Evolutionary conservation across 164 flowering plant species (phyloP).

Genomic region (Sedum album): DNA sequence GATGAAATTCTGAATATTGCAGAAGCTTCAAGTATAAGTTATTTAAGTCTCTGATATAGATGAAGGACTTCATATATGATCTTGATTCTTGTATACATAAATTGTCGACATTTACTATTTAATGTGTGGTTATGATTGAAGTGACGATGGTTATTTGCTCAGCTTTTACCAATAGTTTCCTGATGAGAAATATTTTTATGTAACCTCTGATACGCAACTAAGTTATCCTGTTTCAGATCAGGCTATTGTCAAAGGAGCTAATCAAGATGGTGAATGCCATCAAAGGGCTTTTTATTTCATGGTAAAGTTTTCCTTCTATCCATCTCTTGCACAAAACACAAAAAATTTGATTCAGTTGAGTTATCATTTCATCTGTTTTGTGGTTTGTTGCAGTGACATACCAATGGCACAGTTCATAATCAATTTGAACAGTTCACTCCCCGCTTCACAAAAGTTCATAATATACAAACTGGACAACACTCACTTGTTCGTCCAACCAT

Average conservation of each 20-base stretch:
- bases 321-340: not conserved
- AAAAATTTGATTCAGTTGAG: not conserved
- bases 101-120: no score
- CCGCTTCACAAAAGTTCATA: conserved; percentile 74
- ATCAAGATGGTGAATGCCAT: conserved; percentile 65
- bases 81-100: no score
- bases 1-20: no score
- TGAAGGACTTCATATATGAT: no score
- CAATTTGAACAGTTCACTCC: conserved; percentile 48
- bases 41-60: no score
- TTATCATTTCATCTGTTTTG: not conserved
- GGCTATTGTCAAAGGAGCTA: not conserved
- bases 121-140: no score
- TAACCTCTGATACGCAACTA: no score
- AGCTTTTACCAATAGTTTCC: no score
- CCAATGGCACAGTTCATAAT: conserved; percentile 93
- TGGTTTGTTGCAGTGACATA: conserved; percentile 60
- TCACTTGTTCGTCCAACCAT: conserved; percentile 74
- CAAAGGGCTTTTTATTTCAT: conserved; percentile 68
- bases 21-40: no score
- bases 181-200: no score
- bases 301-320: conserved; percentile 28
- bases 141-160: no score
- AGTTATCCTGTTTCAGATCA: not conserved
- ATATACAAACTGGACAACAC: conserved; percentile 64